Conservation (phyloP, 768 basidiomycete genomes). For the Epithele typhae region DNA sequence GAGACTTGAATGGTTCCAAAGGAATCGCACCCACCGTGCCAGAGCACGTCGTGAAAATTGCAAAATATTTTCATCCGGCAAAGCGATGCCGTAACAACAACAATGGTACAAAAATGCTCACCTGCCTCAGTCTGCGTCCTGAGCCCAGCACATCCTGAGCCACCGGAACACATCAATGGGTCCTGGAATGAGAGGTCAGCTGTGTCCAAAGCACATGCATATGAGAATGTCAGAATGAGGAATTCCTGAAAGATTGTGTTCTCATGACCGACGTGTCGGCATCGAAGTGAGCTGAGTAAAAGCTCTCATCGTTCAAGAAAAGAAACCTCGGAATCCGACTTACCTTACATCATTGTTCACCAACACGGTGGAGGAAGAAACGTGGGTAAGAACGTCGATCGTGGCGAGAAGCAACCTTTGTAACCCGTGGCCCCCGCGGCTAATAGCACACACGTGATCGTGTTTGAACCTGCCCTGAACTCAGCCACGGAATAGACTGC, state of each 20-base stretch:
- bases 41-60: slow-evolving; percentile 48
- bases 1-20: slow-evolving; percentile 84
- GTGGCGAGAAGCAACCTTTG: too few species aligned
- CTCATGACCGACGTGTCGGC: slow-evolving; percentile 43
- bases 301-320: slow-evolving; percentile 24
- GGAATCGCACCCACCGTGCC: slow-evolving; percentile 56
- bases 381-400: too few species aligned
- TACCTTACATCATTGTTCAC: too few species aligned
- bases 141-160: too few species aligned
- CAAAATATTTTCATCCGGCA: slow-evolving; percentile 43
- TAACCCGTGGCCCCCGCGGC: too few species aligned
- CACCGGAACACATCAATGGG: too few species aligned
- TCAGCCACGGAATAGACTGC: slow-evolving; percentile 22
- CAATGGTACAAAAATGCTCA: too few species aligned
- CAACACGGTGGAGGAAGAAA: background rate
- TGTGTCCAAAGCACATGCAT: slow-evolving; percentile 45
- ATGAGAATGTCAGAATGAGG: slow-evolving; percentile 21
- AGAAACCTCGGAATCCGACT: too few species aligned
- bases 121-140: too few species aligned
- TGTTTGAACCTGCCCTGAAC: slow-evolving; percentile 25
- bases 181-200: too few species aligned
- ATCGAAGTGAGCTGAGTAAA: slow-evolving; percentile 69
- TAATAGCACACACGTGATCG: slow-evolving; percentile 14
- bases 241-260: slow-evolving; percentile 37
- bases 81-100: too few species aligned